Evolutionary conservation across 495 filamentous ascomycete species (phyloP), one percentile per base, ranked within the genome.

Genomic region (Hypoxylon intermedium): DNA sequence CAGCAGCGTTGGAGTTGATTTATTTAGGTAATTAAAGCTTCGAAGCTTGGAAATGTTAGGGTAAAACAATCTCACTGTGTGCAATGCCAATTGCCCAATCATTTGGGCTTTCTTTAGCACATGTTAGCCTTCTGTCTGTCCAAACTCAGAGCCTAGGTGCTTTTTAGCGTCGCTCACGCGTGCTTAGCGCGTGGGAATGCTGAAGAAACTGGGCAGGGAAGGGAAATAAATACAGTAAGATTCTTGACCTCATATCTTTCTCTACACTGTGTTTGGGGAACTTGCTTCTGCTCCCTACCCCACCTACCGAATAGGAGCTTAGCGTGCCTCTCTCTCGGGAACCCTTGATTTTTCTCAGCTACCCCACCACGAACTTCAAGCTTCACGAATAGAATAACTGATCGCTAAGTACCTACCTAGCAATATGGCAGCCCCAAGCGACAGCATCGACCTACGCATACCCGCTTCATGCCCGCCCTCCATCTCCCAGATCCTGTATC

Each of bases 401-500:
- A 24, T 23, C 30, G 18, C 20, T 16, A 36, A 5, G 31, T 45
- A 15, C 36, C 18, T 12, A 19, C 13, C n/a, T 4, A 56, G 56
- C 15, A 13, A 53, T 21, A 37, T 58, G 45, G 19, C 33, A 16
- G 15, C 68, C 36, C 64, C 74, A 41, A 49, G 67, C 63, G 81
- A 82, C 69, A 71, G 69, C 34, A 70, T 79, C 40, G 70, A 68
- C 6, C 50, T 66, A 19, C 77, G 79, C 65, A 79, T 82, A 47
- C 77, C 77, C n/a, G 49, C 70, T 50, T 60, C 72, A 16, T 82
- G 79, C 61, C 78, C 77, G 11, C 48, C 67, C 23, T 69, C 72
- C 5, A 80, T 74, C 13, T 79, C 81, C 36, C 74, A 77, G 38
- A 75, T 96, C 65, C 87, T 97, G 36, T 87, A 93, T 33, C 87